Conservation (phyloP, 176 grass and related monocot species). For the Cenchrus purpureus region DNA sequence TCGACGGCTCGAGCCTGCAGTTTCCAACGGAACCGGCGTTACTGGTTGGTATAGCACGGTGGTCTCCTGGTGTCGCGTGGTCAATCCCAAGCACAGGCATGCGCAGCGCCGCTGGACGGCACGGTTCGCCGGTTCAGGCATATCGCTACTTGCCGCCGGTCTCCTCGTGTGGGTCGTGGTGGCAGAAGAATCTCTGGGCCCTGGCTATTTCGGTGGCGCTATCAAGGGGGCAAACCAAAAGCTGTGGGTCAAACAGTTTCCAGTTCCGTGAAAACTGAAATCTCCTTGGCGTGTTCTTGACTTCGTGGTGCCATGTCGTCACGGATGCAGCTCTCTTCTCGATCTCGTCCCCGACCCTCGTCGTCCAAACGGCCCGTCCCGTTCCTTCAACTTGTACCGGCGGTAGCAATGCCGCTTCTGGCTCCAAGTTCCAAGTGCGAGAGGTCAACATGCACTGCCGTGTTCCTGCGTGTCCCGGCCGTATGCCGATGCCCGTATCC, state of each 20-base stretch:
- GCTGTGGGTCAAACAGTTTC: background rate
- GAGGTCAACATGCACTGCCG: background rate
- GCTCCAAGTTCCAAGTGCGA: background rate
- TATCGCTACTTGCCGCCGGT: too few species aligned
- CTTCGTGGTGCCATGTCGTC: background rate
- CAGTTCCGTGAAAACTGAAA: conserved; percentile 10
- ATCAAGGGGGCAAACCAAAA: background rate
- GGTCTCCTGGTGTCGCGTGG: too few species aligned
- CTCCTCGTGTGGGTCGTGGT: too few species aligned
- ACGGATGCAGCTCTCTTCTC: background rate
- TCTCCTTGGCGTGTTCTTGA: background rate
- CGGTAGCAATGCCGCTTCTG: too few species aligned
- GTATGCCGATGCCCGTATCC: too few species aligned
- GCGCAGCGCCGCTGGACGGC: too few species aligned
- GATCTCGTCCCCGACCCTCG: too few species aligned
- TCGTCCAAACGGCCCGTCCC: background rate
- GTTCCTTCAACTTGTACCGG: background rate
- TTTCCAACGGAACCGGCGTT: conserved; percentile 37
- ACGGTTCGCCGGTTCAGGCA: too few species aligned
- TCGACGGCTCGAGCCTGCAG: conserved; percentile 61
- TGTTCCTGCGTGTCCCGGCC: too few species aligned
- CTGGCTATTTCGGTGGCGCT: background rate
- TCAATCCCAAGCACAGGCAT: too few species aligned
- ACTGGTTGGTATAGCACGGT: too few species aligned
- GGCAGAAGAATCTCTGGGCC: background rate